Evolutionary conservation across 106 monocot genomes (phyloP), one percentile per base, ranked within the genome.

Genomic region (Chionographis japonica): DNA sequence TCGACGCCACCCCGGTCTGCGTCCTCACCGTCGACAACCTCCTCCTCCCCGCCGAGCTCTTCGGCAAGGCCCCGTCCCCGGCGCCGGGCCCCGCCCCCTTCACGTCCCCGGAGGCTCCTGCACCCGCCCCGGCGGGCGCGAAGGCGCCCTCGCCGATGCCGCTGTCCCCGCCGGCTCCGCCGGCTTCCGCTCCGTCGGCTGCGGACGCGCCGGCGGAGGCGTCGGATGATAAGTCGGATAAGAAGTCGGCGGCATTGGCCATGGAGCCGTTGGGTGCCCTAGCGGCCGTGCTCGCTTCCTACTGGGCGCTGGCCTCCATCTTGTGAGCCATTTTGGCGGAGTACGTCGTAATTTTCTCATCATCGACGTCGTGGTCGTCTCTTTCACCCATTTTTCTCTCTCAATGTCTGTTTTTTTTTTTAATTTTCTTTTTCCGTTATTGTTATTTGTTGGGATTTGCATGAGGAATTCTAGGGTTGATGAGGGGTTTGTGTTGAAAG

Each of bases 1-100:
- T 90, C n/a, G 90, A 90, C 62, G 83, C 79, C n/a, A 72, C 90
- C 8, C 90, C 90, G 2, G 67, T 75, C 8, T 83, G 77, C 63
- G 58, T 90, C 58, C 77, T 83, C 55, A 83, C 86, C 56, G 80
- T 90, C 14, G 90, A 90, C 49, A 83, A 49, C 67, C 54, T 90
- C 6, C 75, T 90, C n/a, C 71, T 90, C 39, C 90, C 90, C 10
- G 46, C 15, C 4, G 83, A 86, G 78, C 70, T 90, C 39, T 90
- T 90, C 58, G 86, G 90, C 0, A 39, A 40, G 2, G 80, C 75
- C 0, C 82, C 90, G 2, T 53, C 83, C 0, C 77, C 90, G 2
- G 76, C 85, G 0, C 88, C 88, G 2, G 80, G 56, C 9, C 84
- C 84, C 1, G 77, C 62, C 2, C 63, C 60, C 38, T 4, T 75